Evolutionary conservation across 106 monocot genomes (phyloP).

Genomic region (Agapanthus africanus): DNA sequence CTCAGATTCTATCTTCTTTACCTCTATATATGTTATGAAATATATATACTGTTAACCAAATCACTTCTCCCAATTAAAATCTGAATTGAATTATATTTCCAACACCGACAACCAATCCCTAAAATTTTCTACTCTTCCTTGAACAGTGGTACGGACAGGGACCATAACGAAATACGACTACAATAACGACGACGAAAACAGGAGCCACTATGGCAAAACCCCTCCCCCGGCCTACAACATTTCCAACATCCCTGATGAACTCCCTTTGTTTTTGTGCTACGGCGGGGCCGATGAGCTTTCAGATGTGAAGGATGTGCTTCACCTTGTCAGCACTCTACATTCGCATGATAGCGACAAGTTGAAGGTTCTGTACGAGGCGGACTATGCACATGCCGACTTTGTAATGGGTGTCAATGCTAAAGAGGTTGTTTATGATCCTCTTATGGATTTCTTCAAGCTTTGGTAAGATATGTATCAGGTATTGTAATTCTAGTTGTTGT

Average conservation of each 20-base stretch:
- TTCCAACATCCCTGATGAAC: conserved; percentile 30
- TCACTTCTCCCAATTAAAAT: too few species aligned
- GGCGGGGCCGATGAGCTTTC: conserved; percentile 60
- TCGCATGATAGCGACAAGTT: too few species aligned
- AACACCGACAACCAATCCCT: too few species aligned
- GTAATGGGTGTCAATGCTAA: conserved; percentile 26
- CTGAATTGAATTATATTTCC: too few species aligned
- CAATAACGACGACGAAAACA: conserved; percentile 23
- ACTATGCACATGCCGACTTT: conserved; percentile 29
- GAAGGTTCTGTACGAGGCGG: background rate
- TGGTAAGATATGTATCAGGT: too few species aligned
- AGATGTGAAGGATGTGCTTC: conserved; percentile 43
- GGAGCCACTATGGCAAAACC: conserved; percentile 35
- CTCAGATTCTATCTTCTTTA: too few species aligned
- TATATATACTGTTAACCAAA: too few species aligned
- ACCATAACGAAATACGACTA: conserved; percentile 52
- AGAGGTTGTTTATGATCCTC: conserved; percentile 17
- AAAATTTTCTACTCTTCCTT: too few species aligned
- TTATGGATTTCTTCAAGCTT: conserved; percentile 25
- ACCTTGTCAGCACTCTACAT: conserved; percentile 28
- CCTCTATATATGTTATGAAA: too few species aligned
- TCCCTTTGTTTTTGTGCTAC: conserved; percentile 73
- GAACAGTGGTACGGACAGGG: conserved; percentile 39
- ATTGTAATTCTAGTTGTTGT: too few species aligned
- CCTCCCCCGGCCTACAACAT: conserved; percentile 56